Conservation (phyloP, 768 basidiomycete species). For the Termitomyces sp. region DNA sequence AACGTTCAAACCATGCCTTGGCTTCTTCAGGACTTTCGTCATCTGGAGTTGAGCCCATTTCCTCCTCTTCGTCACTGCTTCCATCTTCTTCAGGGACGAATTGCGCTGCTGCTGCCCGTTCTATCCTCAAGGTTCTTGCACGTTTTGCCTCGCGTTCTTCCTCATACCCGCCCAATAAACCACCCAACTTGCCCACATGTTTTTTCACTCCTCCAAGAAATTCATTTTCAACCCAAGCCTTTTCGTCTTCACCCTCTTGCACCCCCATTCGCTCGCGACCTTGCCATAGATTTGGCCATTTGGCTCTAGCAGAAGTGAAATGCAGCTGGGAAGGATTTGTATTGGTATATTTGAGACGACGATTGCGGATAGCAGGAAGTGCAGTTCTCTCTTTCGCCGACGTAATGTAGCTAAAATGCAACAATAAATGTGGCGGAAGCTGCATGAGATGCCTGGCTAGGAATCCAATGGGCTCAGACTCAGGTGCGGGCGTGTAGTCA, state of each 20-base stretch:
- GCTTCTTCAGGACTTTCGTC: slow-evolving; percentile 45
- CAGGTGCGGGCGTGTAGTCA: slow-evolving; percentile 58
- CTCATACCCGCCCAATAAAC: slow-evolving; percentile 64
- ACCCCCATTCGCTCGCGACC: slow-evolving; percentile 42
- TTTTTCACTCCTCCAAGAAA: slow-evolving; percentile 54
- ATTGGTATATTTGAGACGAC: slow-evolving; percentile 58
- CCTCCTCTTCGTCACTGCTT: slow-evolving; percentile 43
- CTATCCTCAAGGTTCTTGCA: slow-evolving; percentile 39
- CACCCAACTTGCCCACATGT: slow-evolving; percentile 66
- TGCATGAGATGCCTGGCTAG: slow-evolving; percentile 50
- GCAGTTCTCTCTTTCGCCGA: slow-evolving; percentile 60
- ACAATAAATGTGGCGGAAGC: slow-evolving; percentile 62
- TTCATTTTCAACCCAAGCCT: slow-evolving; percentile 54
- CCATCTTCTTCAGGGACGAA: slow-evolving; percentile 70
- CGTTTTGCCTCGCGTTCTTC: slow-evolving; percentile 73
- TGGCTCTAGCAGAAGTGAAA: slow-evolving; percentile 44
- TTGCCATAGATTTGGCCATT: slow-evolving; percentile 68
- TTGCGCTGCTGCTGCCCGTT: slow-evolving; percentile 31
- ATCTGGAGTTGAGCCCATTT: slow-evolving; percentile 18
- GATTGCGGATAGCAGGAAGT: slow-evolving; percentile 63
- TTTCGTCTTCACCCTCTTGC: slow-evolving; percentile 60
- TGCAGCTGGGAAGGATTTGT: slow-evolving; percentile 49
- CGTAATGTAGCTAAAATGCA: slow-evolving; percentile 37
- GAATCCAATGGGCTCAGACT: slow-evolving; percentile 53
- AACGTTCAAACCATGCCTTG: slow-evolving; percentile 47